Percentiles rank a stretch among this genome's conserved stretches.
These are phyloP conservation scores for Tephrocybe sp. DNA, from an alignment of 768 basidiomycete species.

Conservation along the genomic window DNA sequence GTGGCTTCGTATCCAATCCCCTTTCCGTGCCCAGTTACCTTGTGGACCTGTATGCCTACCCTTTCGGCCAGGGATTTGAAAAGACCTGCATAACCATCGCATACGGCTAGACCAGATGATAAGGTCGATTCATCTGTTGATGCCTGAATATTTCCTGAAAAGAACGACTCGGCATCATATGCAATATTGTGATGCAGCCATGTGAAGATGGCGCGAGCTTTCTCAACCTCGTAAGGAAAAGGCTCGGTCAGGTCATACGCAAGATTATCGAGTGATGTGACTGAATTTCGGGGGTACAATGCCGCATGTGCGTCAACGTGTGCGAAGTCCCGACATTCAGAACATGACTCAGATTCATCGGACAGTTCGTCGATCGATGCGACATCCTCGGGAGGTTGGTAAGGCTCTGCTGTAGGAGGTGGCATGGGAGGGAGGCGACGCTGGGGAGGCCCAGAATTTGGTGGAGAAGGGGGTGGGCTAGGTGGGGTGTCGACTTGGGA, in stretches of 20 bases:
- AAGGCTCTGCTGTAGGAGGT: constrained; percentile 27
- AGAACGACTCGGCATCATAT: constrained; percentile 43
- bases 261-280: constrained; percentile 37
- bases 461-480: constrained; percentile 4
- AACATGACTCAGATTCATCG: constrained; percentile 26
- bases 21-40: constrained; percentile 47
- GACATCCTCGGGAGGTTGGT: constrained; percentile 6
- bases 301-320: constrained; percentile 43
- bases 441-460: constrained; percentile 11
- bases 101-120: constrained; percentile 44
- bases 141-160: constrained; percentile 38
- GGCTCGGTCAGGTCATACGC: constrained; percentile 40
- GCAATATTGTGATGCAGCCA: constrained; percentile 50
- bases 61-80: constrained; percentile 38
- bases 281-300: constrained; percentile 40
- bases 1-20: constrained; percentile 40
- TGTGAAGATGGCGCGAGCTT: constrained; percentile 45
- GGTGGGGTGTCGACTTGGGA: not conserved
- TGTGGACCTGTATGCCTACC: constrained; percentile 38
- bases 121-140: constrained; percentile 39
- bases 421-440: constrained; percentile 32
- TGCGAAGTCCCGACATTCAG: constrained; percentile 45
- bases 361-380: constrained; percentile 1
- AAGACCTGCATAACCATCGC: constrained; percentile 49
- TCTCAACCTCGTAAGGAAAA: constrained; percentile 41